phyloP scores from a whole-genome alignment of 306 rosid genomes.

The Cucurbita argyrosperma region DNA sequence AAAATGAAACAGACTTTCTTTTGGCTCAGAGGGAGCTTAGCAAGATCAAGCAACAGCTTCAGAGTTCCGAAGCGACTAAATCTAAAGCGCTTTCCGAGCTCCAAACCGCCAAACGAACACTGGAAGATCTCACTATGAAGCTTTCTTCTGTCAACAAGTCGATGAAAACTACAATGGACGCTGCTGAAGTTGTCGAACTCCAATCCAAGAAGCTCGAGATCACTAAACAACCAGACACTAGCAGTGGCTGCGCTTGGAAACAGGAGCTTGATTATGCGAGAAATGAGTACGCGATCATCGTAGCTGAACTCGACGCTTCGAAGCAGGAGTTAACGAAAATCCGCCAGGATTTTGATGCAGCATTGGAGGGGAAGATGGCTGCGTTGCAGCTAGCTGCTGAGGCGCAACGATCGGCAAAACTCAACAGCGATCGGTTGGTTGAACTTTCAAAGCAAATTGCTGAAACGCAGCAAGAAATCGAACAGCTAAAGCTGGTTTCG shows the following conservation, averaged over 20 bases:
- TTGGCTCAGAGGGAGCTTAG: constrained; percentile 48
- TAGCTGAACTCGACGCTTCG: constrained; percentile 46
- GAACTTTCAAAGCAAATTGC: constrained; percentile 45
- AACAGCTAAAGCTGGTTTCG: constrained; percentile 35
- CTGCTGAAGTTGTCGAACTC: constrained; percentile 27
- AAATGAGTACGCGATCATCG: constrained; percentile 25
- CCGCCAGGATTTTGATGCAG: constrained; percentile 65
- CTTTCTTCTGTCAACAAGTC: constrained; percentile 32
- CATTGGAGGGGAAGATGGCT: constrained; percentile 53
- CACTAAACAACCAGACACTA: constrained; percentile 21
- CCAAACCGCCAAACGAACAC: constrained; percentile 38
- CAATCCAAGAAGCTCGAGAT: constrained; percentile 30
- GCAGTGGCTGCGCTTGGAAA: constrained; percentile 42
- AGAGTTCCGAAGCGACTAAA: constrained; percentile 29
- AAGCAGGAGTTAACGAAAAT: constrained; percentile 68
- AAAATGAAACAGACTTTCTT: constrained; percentile 58
- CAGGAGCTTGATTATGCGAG: constrained; percentile 46
- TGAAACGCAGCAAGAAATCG: constrained; percentile 34
- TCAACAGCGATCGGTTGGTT: constrained; percentile 32
- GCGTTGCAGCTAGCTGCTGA: constrained; percentile 71
- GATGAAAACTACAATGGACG: constrained; percentile 49
- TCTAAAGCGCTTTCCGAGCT: constrained; percentile 45
- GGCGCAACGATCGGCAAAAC: constrained; percentile 48
- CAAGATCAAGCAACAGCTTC: constrained; percentile 35
- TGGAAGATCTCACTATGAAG: constrained; percentile 33